Evolutionary conservation across 139 green algal genomes (phyloP).

Genomic region (Diplosphaera chodatii): DNA sequence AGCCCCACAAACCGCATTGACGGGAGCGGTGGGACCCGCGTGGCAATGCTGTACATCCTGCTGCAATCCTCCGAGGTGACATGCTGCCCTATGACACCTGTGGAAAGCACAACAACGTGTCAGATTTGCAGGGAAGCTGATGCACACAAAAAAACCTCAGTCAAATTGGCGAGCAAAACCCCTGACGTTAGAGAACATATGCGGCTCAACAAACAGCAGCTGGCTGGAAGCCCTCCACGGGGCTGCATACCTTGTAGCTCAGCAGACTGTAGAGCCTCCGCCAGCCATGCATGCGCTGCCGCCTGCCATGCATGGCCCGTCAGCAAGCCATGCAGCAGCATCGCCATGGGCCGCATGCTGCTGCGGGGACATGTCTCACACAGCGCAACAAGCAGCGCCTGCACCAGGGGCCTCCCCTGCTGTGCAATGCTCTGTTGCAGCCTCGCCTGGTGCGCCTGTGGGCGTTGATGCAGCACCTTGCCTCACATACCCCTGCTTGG

Average conservation of each 20-base stretch:
- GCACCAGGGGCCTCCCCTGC: constrained; percentile 6
- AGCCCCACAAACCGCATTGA: constrained; percentile 6
- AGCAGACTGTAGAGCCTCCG: not conserved
- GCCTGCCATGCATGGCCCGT: not conserved
- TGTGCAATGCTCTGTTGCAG: constrained; percentile 2
- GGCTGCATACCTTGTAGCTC: not conserved
- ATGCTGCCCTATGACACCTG: constrained; percentile 3
- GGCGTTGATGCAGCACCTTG: too few species aligned
- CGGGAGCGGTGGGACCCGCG: not conserved
- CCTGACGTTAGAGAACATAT: too few species aligned
- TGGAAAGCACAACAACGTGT: too few species aligned
- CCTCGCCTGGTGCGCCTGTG: not conserved
- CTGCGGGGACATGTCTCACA: constrained; percentile 6
- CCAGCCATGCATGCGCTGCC: not conserved
- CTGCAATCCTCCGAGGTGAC: constrained; percentile 7
- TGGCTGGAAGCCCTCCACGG: too few species aligned
- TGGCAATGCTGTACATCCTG: constrained; percentile 1
- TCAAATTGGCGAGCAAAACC: too few species aligned
- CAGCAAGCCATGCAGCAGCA: not conserved
- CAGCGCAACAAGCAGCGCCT: constrained; percentile 5
- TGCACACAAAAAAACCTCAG: too few species aligned
- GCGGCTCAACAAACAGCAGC: too few species aligned
- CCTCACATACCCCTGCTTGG: too few species aligned
- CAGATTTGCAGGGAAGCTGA: too few species aligned
- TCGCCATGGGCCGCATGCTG: not conserved